phyloP scores from a whole-genome alignment of 352 stramenopile genomes.

The Phytophthora quininea region DNA sequence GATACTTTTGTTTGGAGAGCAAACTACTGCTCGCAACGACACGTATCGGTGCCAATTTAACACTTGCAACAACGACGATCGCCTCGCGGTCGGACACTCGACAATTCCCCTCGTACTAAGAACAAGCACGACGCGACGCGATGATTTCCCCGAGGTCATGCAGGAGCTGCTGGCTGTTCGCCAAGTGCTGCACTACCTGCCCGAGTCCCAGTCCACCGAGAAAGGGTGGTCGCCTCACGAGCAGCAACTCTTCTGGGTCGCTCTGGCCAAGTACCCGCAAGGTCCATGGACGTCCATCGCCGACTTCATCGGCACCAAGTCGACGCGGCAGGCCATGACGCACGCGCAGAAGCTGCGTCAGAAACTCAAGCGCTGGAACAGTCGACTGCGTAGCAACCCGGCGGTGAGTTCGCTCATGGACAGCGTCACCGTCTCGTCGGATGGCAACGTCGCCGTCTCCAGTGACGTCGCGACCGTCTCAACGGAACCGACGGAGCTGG shows the following conservation, averaged over 20 bases:
- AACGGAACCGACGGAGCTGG: background rate
- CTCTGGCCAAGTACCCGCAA: conserved; percentile 46
- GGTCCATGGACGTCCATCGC: conserved; percentile 60
- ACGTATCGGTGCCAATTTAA: conserved; percentile 2
- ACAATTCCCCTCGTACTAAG: conserved; percentile 17
- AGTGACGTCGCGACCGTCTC: background rate
- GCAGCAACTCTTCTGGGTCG: conserved; percentile 45
- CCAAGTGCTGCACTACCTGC: conserved; percentile 46
- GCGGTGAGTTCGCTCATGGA: conserved; percentile 33
- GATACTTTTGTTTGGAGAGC: conserved; percentile 17
- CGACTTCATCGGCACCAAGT: conserved; percentile 57
- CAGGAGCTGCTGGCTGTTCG: conserved; percentile 41
- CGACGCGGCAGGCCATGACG: conserved; percentile 62
- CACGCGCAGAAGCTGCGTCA: conserved; percentile 64
- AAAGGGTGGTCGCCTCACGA: conserved; percentile 37
- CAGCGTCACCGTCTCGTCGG: conserved; percentile 13
- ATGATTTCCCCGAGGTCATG: conserved; percentile 50
- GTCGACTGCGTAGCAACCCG: conserved; percentile 35
- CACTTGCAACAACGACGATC: background rate
- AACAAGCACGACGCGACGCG: background rate
- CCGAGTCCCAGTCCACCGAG: conserved; percentile 34
- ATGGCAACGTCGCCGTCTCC: conserved; percentile 9
- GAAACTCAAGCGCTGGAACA: conserved; percentile 51
- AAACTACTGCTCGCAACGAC: conserved; percentile 9
- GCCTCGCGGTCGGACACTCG: conserved; percentile 21